Conservation (phyloP, 306 rosid species). For the Potentilla sterilis region DNA sequence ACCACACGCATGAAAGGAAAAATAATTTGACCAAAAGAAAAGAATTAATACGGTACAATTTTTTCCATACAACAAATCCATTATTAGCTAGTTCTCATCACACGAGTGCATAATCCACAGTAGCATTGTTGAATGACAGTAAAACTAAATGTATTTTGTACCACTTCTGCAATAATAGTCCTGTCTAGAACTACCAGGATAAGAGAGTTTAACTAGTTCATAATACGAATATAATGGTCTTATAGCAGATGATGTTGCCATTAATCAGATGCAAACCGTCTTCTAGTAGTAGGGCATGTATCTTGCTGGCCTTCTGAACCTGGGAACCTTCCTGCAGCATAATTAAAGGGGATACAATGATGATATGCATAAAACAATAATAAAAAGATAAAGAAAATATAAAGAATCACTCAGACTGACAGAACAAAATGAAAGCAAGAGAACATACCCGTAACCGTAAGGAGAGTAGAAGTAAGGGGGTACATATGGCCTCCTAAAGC, state of each 20-base stretch:
- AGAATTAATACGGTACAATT: background rate
- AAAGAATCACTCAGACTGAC: background rate
- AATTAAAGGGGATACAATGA: conserved; percentile 12
- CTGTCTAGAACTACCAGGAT: background rate
- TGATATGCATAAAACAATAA: conserved; percentile 15
- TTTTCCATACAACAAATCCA: background rate
- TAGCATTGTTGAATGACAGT: background rate
- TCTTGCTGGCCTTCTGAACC: conserved; percentile 71
- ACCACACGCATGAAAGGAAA: background rate
- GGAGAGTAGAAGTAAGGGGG: conserved; percentile 79
- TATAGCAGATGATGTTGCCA: background rate
- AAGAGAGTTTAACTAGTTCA: background rate
- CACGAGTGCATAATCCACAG: background rate
- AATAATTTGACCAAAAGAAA: background rate
- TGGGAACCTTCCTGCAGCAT: conserved; percentile 70
- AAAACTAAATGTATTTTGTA: background rate
- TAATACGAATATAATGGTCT: background rate
- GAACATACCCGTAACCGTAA: conserved; percentile 83
- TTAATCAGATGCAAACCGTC: conserved; percentile 6
- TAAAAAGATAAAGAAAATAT: background rate
- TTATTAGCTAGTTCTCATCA: background rate
- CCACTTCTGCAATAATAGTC: background rate
- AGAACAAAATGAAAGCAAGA: background rate
- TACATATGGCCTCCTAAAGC: conserved; percentile 76
- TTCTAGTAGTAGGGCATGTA: conserved; percentile 82